Conservation (phyloP, 495 filamentous ascomycete species). For the Neurospora intermedia region DNA sequence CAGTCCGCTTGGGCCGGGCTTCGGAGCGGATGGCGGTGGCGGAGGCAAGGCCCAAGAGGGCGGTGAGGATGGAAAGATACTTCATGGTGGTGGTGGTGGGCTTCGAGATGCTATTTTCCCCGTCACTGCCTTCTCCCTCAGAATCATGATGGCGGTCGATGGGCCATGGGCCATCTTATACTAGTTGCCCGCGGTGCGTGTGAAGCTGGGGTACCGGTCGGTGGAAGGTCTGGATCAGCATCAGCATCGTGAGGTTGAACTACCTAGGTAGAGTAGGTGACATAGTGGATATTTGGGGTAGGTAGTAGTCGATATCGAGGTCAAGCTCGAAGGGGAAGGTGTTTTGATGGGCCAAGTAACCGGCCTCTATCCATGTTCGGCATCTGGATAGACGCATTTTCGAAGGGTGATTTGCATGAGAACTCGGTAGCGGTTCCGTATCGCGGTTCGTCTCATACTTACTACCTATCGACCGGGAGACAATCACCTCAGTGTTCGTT, state of each 20-base stretch:
- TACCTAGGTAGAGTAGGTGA: neutral
- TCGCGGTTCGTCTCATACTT: neutral
- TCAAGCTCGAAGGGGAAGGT: neutral
- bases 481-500: neutral
- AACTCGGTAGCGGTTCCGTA: neutral
- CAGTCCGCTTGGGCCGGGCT: conserved; percentile 5
- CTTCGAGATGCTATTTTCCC: neutral
- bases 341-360: neutral
- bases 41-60: conserved; percentile 9
- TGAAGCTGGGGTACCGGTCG: neutral
- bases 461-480: neutral
- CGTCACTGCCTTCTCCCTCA: neutral
- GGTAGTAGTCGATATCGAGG: neutral
- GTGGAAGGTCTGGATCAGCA: neutral
- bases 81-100: conserved; percentile 7
- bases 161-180: neutral
- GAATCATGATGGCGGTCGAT: neutral
- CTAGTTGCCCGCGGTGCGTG: neutral
- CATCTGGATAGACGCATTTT: neutral
- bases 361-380: neutral
- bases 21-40: conserved; percentile 4
- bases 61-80: conserved; percentile 4
- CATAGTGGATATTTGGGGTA: neutral
- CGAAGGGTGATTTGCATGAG: neutral
- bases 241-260: neutral